phyloP scores from a whole-genome alignment of 306 rosid genomes.

The cucumber (Cucumis sativus) region DNA sequence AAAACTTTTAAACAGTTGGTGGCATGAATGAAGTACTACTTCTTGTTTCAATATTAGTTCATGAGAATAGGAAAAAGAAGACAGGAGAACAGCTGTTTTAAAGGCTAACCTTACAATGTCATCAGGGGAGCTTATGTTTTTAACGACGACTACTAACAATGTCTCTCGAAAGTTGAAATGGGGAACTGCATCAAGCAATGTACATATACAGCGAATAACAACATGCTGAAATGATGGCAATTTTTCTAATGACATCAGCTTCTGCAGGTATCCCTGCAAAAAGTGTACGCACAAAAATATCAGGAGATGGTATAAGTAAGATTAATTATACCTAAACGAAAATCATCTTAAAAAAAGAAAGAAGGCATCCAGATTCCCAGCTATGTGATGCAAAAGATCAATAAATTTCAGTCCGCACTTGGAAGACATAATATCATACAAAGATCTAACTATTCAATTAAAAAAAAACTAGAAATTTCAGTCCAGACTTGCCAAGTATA shows the following conservation, averaged over 20 bases:
- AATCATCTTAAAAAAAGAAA: neutral
- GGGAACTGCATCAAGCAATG: conserved; percentile 77
- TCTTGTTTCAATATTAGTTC: neutral
- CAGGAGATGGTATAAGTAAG: neutral
- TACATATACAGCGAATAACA: conserved; percentile 67
- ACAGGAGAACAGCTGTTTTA: conserved; percentile 2
- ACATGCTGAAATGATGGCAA: conserved; percentile 47
- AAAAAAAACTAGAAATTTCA: too few species aligned
- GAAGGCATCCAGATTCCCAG: neutral
- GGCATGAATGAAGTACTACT: too few species aligned
- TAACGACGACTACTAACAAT: conserved; percentile 56
- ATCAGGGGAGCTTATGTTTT: conserved; percentile 57
- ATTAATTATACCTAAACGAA: neutral
- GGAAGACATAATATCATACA: neutral
- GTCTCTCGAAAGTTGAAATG: conserved; percentile 81
- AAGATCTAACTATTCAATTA: neutral
- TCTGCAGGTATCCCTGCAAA: conserved; percentile 70
- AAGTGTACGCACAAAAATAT: neutral
- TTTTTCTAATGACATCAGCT: conserved; percentile 53
- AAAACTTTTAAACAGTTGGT: neutral
- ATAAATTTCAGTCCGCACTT: neutral
- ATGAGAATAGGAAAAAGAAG: neutral
- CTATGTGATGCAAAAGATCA: neutral
- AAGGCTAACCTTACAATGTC: conserved; percentile 58
- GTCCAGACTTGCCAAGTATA: too few species aligned